A percentile compares a stretch with the other conserved stretches of the same genome.
Conservation (phyloP, 2,329 filamentous ascomycete genomes). For the Gnomoniopsis smithogilvyi region DNA sequence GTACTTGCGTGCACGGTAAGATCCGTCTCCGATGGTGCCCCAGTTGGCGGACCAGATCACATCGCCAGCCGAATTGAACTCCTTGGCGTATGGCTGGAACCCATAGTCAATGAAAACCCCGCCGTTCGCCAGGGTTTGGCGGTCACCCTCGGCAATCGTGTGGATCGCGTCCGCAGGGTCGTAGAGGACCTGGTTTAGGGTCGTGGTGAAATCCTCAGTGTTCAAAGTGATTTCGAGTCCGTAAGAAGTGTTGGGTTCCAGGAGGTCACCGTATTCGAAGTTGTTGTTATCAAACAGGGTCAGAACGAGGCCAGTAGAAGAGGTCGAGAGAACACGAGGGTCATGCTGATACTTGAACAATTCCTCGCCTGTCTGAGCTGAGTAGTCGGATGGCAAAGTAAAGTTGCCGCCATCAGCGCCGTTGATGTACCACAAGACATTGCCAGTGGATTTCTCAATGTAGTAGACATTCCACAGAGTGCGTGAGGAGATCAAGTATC, state of each 20-base stretch:
- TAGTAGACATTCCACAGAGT: conserved; percentile 44
- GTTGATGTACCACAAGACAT: conserved; percentile 41
- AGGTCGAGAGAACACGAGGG: conserved; percentile 5
- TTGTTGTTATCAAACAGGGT: conserved; percentile 14
- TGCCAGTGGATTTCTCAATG: conserved; percentile 43
- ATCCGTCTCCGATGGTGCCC: conserved; percentile 2
- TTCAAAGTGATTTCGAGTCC: conserved; percentile 7
- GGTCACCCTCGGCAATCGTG: conserved; percentile 8
- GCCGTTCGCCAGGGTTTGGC: conserved; percentile 14
- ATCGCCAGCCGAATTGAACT: not conserved
- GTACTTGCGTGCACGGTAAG: conserved; percentile 6
- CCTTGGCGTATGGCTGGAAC: conserved; percentile 10
- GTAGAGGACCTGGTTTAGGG: conserved; percentile 5
- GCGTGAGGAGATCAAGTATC: conserved; percentile 50
- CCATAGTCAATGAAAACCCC: conserved; percentile 23
- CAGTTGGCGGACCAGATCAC: conserved; percentile 7
- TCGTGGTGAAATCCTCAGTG: conserved; percentile 4
- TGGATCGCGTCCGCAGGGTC: not conserved
- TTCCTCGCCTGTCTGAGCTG: not conserved
- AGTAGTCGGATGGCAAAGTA: not conserved
- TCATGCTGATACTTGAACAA: conserved; percentile 13
- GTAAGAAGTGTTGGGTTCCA: conserved; percentile 3
- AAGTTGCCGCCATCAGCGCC: conserved; percentile 11
- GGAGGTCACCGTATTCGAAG: conserved; percentile 7
- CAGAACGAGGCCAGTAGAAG: conserved; percentile 3